A percentile compares a stretch with the other conserved stretches of the same genome.
phyloP scores from a whole-genome alignment of 768 basidiomycete species.

The Auriscalpium vulgare region DNA sequence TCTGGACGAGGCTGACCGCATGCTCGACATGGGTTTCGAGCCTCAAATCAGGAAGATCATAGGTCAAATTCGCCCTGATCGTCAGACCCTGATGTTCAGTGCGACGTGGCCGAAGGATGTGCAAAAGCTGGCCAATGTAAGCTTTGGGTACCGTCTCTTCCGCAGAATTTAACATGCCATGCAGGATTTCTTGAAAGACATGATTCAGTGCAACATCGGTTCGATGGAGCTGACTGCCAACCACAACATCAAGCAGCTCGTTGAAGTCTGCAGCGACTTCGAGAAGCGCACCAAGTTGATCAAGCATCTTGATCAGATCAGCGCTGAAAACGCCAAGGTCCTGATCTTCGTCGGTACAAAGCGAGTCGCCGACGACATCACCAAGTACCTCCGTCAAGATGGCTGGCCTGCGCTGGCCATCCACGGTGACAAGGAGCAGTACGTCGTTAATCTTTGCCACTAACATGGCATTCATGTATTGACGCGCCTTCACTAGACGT shows the following conservation, averaged over 20 bases:
- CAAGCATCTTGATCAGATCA: constrained; percentile 96
- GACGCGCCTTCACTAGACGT: constrained; percentile 34
- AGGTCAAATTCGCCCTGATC: constrained; percentile 92
- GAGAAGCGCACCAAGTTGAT: constrained; percentile 95
- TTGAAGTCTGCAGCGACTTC: constrained; percentile 95
- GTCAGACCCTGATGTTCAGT: constrained; percentile 98
- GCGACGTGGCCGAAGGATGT: constrained; percentile 99
- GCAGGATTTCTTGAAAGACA: constrained; percentile 91
- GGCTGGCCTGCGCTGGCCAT: constrained; percentile 99
- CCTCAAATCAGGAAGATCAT: constrained; percentile 99
- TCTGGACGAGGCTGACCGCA: constrained; percentile 99
- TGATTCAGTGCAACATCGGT: constrained; percentile 98
- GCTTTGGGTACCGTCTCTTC: constrained; percentile 6
- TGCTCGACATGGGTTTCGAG: constrained; percentile 99
- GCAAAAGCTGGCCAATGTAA: constrained; percentile 87
- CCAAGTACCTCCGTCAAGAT: constrained; percentile 94
- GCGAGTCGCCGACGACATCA: constrained; percentile 96
- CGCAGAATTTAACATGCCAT: background rate
- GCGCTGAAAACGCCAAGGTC: constrained; percentile 94
- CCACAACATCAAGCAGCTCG: constrained; percentile 92
- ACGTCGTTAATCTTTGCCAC: constrained; percentile 24
- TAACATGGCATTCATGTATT: constrained; percentile 20
- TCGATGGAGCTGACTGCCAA: constrained; percentile 98
- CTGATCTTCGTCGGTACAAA: constrained; percentile 98
- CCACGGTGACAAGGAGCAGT: constrained; percentile 99